Evolutionary conservation across 768 basidiomycete genomes (phyloP), one percentile per base, ranked within the genome.

Genomic region (Agrocybe pediades): DNA sequence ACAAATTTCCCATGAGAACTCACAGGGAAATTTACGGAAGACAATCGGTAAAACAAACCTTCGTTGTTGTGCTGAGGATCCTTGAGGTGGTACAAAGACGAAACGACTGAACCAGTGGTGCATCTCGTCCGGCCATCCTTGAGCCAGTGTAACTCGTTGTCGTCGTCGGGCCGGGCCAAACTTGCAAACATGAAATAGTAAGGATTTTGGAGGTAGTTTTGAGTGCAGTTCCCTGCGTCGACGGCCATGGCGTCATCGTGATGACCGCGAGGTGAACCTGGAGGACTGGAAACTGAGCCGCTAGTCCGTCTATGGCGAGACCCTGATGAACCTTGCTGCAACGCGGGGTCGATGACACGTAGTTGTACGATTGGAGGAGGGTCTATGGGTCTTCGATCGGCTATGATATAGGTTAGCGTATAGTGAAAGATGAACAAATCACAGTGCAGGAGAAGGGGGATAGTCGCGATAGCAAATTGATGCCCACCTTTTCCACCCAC

Each of bases 291-390:
- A 42, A 40, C 55, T 15, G 60, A 58, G 30, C 58, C 40, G 53
- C 53, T 65, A 33, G 60, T 60, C 52, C 62, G 52, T 44, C 60
- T 57, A 23, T 58, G 64, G n/a, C 56, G 61, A 9, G 54, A 53
- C 27, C 53, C 27, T 27, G 36, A 46, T 11, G 53, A 43, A 29
- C 24, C 25, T 41, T 57, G 57, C 25, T 60, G 61, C 25, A 60
- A 42, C 21, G 65, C 48, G n/a, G 83, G 86, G 72, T 94, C 89
- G 61, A 92, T 77, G 50, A 97, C 91, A 50, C 89, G 86, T 7
- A 98, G 84, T 69, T 96, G 93, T n/a, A 98, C 86, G 72, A 98
- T 95, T 16, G 95, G 95, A 1, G 95, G 94, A 0, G 95, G 95
- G 76, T 98, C 95, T 66, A 98, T 94, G 2, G 95, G 95, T 30